Conservation (phyloP, 129 eudicot species). For the Tanacetum coccineum region DNA sequence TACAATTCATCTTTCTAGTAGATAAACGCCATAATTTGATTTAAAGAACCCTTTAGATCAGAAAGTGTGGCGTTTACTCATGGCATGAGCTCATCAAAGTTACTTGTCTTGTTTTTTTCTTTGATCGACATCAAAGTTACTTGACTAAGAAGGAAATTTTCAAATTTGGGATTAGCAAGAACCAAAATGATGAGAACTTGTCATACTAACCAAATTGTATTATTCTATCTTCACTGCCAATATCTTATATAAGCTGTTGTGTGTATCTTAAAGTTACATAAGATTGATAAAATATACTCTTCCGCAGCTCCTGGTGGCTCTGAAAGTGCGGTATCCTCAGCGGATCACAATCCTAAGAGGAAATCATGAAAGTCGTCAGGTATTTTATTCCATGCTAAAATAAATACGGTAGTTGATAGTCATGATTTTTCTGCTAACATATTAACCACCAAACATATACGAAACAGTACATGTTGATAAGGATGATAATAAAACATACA, state of each 20-base stretch:
- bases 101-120: not conserved
- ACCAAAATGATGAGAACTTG: not conserved
- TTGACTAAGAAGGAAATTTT: not conserved
- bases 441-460: too few relatives aligned
- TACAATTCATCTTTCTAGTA: too few relatives aligned
- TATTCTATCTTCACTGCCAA: not conserved
- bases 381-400: not conserved
- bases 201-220: not conserved
- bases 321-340: constrained; percentile 12
- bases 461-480: too few relatives aligned
- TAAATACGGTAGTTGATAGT: too few relatives aligned
- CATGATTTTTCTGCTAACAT: too few relatives aligned
- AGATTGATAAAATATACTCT: not conserved
- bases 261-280: not conserved
- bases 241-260: not conserved
- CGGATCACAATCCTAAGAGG: constrained; percentile 12
- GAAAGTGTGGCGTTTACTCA: not conserved
- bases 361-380: constrained; percentile 14
- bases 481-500: too few relatives aligned
- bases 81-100: not conserved
- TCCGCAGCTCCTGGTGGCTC: constrained; percentile 7
- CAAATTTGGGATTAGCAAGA: not conserved
- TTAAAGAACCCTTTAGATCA: too few relatives aligned
- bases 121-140: not conserved
- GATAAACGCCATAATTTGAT: too few relatives aligned